These are phyloP conservation scores for Aspergillus niger DNA, from an alignment of 2,329 filamentous ascomycete genomes.

Conservation along the genomic window DNA sequence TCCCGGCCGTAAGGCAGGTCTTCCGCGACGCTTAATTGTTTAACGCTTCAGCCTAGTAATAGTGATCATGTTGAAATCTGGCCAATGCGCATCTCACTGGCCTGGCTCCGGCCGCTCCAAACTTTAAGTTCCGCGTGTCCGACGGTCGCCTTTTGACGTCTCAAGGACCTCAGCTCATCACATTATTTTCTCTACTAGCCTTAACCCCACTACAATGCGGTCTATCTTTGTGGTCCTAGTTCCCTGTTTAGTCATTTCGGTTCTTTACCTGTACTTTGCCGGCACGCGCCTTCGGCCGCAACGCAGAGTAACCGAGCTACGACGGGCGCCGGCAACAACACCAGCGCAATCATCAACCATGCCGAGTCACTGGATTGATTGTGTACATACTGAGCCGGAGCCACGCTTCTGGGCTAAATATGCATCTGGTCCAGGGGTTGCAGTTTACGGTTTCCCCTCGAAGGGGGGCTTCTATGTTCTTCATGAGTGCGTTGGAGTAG, in stretches of 20 bases:
- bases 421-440: background rate
- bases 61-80: background rate
- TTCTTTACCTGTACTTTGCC: background rate
- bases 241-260: background rate
- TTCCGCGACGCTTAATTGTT: background rate
- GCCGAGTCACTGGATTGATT: background rate
- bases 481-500: constrained; percentile 6
- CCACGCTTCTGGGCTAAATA: background rate
- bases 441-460: constrained; percentile 13
- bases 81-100: background rate
- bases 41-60: background rate
- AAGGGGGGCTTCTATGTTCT: constrained; percentile 14
- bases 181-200: background rate
- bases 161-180: background rate
- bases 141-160: background rate
- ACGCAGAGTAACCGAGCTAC: background rate
- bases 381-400: background rate
- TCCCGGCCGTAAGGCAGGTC: too few relatives aligned
- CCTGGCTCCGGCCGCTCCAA: background rate
- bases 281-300: background rate
- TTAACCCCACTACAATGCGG: background rate
- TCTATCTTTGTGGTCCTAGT: background rate
- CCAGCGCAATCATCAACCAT: background rate
- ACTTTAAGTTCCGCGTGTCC: background rate
- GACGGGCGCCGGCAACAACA: background rate